Percentiles rank a stretch among this genome's conserved stretches.
Conservation (phyloP, 2,329 filamentous ascomycete genomes). For the Seiridium unicorne region DNA sequence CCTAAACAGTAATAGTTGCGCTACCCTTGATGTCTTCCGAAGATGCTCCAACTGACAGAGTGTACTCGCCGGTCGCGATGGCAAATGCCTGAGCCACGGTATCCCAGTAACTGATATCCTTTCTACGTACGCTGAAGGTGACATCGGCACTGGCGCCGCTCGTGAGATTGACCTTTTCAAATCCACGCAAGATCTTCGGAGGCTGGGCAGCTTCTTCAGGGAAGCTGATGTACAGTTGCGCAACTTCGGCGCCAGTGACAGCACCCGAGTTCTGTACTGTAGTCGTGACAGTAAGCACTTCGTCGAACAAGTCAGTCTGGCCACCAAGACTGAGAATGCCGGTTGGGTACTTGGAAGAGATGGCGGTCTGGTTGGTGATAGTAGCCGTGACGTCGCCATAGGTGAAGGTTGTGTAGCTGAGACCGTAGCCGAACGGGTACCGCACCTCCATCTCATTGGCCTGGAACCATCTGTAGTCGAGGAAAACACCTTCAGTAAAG, state of each 20-base stretch:
- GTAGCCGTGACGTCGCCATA: constrained; percentile 7
- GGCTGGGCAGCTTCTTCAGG: constrained; percentile 36
- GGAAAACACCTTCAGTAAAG: constrained; percentile 46
- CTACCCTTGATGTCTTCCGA: not conserved
- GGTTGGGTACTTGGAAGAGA: constrained; percentile 41
- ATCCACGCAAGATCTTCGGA: constrained; percentile 58
- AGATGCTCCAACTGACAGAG: not conserved
- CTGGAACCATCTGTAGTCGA: constrained; percentile 56
- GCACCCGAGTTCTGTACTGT: constrained; percentile 52
- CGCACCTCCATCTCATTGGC: constrained; percentile 46
- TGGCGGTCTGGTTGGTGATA: constrained; percentile 10
- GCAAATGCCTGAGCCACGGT: constrained; percentile 58
- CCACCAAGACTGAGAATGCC: constrained; percentile 49
- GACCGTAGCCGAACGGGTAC: constrained; percentile 54
- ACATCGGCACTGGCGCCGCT: constrained; percentile 45
- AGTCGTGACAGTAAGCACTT: constrained; percentile 46
- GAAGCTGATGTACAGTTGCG: constrained; percentile 55
- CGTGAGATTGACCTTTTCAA: constrained; percentile 55
- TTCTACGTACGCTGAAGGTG: constrained; percentile 51
- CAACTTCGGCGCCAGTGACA: constrained; percentile 50
- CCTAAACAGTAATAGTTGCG: not conserved
- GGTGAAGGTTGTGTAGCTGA: constrained; percentile 48
- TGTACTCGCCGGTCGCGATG: constrained; percentile 34
- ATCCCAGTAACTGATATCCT: constrained; percentile 68
- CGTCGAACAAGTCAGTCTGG: constrained; percentile 55